Evolutionary conservation across 1,284 basidiomycete species (phyloP).

Genomic region (Trametes versicolor): DNA sequence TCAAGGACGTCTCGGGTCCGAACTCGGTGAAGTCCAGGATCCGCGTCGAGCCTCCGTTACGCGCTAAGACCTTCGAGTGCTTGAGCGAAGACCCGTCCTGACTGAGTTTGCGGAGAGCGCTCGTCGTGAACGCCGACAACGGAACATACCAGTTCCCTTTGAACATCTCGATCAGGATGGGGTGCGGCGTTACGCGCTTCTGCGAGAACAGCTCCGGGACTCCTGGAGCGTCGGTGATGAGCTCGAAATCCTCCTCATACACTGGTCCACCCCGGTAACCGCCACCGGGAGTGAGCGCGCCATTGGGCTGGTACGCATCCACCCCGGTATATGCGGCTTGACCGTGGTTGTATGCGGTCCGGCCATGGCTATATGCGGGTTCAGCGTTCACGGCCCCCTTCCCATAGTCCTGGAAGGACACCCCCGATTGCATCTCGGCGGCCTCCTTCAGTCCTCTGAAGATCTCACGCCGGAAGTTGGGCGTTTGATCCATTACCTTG

Average conservation of each 20-base stretch:
- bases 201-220: background rate
- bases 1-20: conserved; percentile 1
- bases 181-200: background rate
- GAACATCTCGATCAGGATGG: background rate
- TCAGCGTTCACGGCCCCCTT: too few species aligned
- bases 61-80: background rate
- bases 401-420: background rate
- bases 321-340: too few species aligned
- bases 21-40: background rate
- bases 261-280: background rate
- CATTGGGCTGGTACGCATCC: too few species aligned
- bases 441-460: background rate
- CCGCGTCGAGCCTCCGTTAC: background rate
- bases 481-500: background rate
- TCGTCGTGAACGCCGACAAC: background rate
- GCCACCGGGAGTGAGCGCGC: too few species aligned
- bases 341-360: too few species aligned
- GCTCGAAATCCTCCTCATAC: background rate
- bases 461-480: background rate
- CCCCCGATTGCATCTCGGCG: background rate
- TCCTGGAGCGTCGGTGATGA: background rate
- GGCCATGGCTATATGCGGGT: too few species aligned
- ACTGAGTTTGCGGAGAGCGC: background rate
- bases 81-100: background rate
- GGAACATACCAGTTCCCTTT: background rate